Evolutionary conservation across 176 grass and related monocot species (phyloP).

Genomic region (Metroxylon sagu): DNA sequence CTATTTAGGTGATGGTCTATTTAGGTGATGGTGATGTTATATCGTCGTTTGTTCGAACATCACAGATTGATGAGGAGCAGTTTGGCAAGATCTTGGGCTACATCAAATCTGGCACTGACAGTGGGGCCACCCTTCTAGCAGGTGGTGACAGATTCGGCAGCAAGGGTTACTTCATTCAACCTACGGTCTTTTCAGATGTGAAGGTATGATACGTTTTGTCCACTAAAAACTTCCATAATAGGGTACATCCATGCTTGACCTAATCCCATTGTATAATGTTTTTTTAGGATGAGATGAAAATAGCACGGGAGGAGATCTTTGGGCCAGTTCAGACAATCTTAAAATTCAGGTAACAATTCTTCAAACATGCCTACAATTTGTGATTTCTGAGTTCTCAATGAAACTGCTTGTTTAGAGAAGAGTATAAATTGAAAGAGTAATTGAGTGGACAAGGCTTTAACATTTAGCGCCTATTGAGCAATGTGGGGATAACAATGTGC

Average conservation of each 20-base stretch:
- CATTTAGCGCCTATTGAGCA: no score
- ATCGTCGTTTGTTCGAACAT: neutral
- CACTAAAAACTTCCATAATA: neutral
- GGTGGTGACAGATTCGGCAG: slow-evolving; percentile 50
- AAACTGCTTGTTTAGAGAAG: no score
- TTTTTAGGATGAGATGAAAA: slow-evolving; percentile 68
- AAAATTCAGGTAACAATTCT: slow-evolving; percentile 52
- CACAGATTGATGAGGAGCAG: slow-evolving; percentile 72
- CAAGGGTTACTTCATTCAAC: slow-evolving; percentile 81
- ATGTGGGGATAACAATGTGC: no score
- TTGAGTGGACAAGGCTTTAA: no score
- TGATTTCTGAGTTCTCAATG: no score
- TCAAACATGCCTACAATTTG: neutral
- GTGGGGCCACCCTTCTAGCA: slow-evolving; percentile 60
- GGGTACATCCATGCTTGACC: neutral
- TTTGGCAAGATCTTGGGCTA: slow-evolving; percentile 75
- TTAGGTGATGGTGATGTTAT: neutral
- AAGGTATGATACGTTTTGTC: slow-evolving; percentile 21
- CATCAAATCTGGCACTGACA: slow-evolving; percentile 51
- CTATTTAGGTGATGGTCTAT: no score
- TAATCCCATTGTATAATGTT: neutral
- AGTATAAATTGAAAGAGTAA: no score
- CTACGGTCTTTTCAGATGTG: slow-evolving; percentile 73
- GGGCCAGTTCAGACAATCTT: slow-evolving; percentile 96
- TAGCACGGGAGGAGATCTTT: slow-evolving; percentile 82